Evolutionary conservation across 306 rosid genomes (phyloP).

Genomic region (Gastrolobium villosum): DNA sequence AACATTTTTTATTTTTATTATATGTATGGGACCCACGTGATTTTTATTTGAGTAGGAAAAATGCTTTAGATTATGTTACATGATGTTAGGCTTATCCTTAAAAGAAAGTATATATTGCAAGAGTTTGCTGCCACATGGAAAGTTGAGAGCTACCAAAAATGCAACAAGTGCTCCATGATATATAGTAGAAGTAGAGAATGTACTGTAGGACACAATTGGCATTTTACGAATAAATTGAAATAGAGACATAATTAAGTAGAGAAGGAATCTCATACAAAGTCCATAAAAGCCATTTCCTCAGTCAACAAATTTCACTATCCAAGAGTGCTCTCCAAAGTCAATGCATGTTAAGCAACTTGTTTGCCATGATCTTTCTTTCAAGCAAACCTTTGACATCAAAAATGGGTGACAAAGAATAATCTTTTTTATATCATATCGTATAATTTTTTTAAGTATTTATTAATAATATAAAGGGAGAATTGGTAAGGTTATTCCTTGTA

Average conservation of each 20-base stretch:
- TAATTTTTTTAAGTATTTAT: no score
- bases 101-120: background rate
- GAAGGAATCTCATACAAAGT: conserved; percentile 10
- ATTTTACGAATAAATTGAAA: background rate
- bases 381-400: conserved; percentile 28
- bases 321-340: conserved; percentile 36
- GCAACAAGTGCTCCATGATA: conserved; percentile 10
- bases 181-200: background rate
- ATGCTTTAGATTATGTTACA: no score
- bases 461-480: no score
- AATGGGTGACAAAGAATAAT: background rate
- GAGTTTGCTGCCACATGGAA: background rate
- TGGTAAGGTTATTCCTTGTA: no score
- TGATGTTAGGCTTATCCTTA: no score
- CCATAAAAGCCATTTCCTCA: background rate
- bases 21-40: no score
- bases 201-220: conserved; percentile 2
- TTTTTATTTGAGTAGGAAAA: no score
- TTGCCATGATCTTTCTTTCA: background rate
- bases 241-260: background rate
- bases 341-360: conserved; percentile 43
- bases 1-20: no score
- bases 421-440: no score
- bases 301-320: background rate
- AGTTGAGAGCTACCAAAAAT: background rate